Evolutionary conservation across 805 yeast genomes (phyloP), one percentile per base, ranked within the genome.

Genomic region (Groenewaldozyma tartarivorans): DNA sequence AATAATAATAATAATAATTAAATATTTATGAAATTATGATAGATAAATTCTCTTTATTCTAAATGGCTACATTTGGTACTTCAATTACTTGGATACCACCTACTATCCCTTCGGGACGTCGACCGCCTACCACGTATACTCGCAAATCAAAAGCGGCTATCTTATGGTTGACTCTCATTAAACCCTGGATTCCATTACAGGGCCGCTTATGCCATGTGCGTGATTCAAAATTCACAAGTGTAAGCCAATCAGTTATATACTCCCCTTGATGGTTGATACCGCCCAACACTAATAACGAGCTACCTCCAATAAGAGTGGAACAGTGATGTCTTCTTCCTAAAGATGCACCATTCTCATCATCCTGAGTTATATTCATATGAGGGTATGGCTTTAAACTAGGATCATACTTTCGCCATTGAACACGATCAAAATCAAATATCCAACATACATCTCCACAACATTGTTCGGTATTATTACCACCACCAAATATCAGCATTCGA

Each of bases 401-500:
- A 24, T 24, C 29, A 24, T 9, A 9, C 7, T 9, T 24, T 13
- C 13, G 29, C 29, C 29, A 24, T 13, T 13, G 29, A 9, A 13
- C 13, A 9, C 29, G 29, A 9, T 24, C 29, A 24, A 9, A 24
- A 13, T 24, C 29, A 24, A 24, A 24, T 7, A 13, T 9, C 29
- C 29, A 24, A 13, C 29, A 24, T 24, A 24, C 13, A 24, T 24
- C 29, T 24, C 29, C 13, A 13, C 29, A 24, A 13, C 29, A 24
- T 24, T 24, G 7, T 24, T 24, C 29, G 7, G 7, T 13, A 9
- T 24, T 7, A 13, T 24, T 24, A 9, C 29, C 29, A 13, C 54
- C 54, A 15, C 54, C 54, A 33, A 33, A 47, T 17, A 50, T 36
- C 9, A 50, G 29, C 49, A 50, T 48, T 9, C 33, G 39, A 4